Evolutionary conservation across 768 basidiomycete species (phyloP).

Genomic region (Kwoniella sp.): DNA sequence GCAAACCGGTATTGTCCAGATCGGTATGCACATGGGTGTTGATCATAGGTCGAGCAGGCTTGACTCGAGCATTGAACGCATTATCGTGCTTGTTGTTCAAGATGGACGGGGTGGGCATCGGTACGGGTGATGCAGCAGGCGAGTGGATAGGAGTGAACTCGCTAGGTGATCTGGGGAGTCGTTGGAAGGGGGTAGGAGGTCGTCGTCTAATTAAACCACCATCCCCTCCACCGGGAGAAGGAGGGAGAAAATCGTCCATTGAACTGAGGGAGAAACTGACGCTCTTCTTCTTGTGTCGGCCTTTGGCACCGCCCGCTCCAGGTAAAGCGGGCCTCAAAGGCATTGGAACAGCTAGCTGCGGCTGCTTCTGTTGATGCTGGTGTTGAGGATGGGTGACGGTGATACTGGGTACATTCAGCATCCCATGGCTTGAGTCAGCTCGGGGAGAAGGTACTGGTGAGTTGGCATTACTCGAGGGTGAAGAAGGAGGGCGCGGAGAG

Average conservation of each 20-base stretch:
- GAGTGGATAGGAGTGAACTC: neutral
- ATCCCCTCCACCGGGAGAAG: neutral
- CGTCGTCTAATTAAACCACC: conserved; percentile 2
- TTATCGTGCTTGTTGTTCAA: conserved; percentile 1
- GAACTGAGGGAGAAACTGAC: conserved; percentile 30
- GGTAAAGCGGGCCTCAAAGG: conserved; percentile 10
- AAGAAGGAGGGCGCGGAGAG: neutral
- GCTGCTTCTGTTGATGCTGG: neutral
- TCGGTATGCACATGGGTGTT: neutral
- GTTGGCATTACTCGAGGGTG: neutral
- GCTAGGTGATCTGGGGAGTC: neutral
- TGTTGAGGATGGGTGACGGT: conserved; percentile 2
- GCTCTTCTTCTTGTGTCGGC: conserved; percentile 19
- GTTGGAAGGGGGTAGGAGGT: conserved; percentile 29
- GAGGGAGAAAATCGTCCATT: conserved; percentile 24
- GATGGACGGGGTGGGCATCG: neutral
- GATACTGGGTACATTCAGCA: conserved; percentile 9
- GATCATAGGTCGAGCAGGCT: neutral
- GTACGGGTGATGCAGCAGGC: neutral
- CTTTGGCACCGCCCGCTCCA: conserved; percentile 4
- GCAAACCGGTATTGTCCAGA: neutral
- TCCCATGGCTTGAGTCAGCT: neutral
- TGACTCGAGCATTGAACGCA: neutral
- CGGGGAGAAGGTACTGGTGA: conserved; percentile 3
- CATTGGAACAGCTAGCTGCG: neutral